Evolutionary conservation across 192 early-diverging fungal genomes (phyloP), one percentile per base, ranked within the genome.

Genomic region (Podila verticillata): DNA sequence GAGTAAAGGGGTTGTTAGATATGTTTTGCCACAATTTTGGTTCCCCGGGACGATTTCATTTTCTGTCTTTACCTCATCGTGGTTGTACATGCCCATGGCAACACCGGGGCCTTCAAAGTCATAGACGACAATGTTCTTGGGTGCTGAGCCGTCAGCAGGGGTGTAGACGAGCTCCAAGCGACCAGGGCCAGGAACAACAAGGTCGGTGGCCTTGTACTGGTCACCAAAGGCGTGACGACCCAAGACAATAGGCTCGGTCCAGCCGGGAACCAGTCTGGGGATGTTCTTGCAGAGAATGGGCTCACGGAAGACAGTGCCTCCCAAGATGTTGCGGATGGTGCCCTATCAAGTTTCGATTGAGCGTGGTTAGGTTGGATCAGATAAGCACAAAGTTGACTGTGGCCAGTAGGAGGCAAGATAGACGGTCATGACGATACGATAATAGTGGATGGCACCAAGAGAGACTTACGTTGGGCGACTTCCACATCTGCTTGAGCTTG

Each of bases 141-240:
- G 68, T 49, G 68, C 83, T 20, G 73, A 79, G 65, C 95, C 96
- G 54, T 91, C 93, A 66, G 87, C 88, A 65, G 96, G 95, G 12
- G 91, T 95, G 81, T 95, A 97, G 35, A 90, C 89, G 48, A 97
- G 70, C 73, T 98, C 94, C 66, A 96, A 93, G 67, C 90, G 94
- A 66, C 97, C 97, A 26, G 96, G 91, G 48, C 90, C 93, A 49
- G 89, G 85, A 65, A 93, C 93, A 70, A 96, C 93, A 83, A 99
- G 93, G 81, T 99, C 97, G 20, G 97, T 98, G 15, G 96, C 92
- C 81, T 91, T 89, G 94, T 99, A 99, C 84, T 97, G 97, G 88
- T 98, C 97, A 82, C 97, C 97, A 74, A 96, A 98, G 63, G 97
- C 96, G 71, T 98, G 96, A 81, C 96, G 92, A 61, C 94, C 96